Percentiles rank a stretch among this genome's conserved stretches.
phyloP scores from a whole-genome alignment of 257 asterid species.

The Apocynum venetum region DNA sequence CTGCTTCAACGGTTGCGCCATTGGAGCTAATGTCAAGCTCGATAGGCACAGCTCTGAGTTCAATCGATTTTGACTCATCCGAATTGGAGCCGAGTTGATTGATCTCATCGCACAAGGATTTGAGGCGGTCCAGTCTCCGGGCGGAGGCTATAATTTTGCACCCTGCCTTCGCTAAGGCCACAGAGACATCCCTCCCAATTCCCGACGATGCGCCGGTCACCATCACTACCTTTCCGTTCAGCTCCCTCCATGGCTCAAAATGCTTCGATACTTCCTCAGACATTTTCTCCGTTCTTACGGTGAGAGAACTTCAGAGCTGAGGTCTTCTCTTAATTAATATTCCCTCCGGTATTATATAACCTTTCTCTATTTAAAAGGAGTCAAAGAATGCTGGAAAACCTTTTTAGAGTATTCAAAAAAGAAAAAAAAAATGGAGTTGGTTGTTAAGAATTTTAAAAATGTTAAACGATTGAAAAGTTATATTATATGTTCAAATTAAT shows the following conservation, averaged over 20 bases:
- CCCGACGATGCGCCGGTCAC: slow-evolving; percentile 27
- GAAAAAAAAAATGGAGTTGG: too few species aligned
- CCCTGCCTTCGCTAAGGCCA: slow-evolving; percentile 45
- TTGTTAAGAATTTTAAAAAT: too few species aligned
- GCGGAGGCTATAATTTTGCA: slow-evolving; percentile 31
- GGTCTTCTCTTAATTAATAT: too few species aligned
- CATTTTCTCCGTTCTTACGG: neutral
- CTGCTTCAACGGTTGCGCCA: slow-evolving; percentile 30
- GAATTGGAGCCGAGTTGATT: slow-evolving; percentile 5
- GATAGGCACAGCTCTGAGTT: slow-evolving; percentile 32
- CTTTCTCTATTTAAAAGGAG: too few species aligned
- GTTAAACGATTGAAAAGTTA: too few species aligned
- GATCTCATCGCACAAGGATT: slow-evolving; percentile 13
- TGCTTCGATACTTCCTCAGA: neutral
- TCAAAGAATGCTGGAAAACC: too few species aligned
- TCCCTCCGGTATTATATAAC: too few species aligned
- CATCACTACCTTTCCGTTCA: slow-evolving; percentile 18
- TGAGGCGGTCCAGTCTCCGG: slow-evolving; percentile 14
- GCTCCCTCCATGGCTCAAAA: slow-evolving; percentile 18
- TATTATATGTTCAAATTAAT: too few species aligned
- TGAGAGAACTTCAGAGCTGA: neutral
- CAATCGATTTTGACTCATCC: neutral
- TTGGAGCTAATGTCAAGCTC: slow-evolving; percentile 53
- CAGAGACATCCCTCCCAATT: slow-evolving; percentile 30
- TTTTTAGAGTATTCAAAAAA: too few species aligned